Evolutionary conservation across 2,329 filamentous ascomycete genomes (phyloP).

Genomic region (Monilinia fructigena): DNA sequence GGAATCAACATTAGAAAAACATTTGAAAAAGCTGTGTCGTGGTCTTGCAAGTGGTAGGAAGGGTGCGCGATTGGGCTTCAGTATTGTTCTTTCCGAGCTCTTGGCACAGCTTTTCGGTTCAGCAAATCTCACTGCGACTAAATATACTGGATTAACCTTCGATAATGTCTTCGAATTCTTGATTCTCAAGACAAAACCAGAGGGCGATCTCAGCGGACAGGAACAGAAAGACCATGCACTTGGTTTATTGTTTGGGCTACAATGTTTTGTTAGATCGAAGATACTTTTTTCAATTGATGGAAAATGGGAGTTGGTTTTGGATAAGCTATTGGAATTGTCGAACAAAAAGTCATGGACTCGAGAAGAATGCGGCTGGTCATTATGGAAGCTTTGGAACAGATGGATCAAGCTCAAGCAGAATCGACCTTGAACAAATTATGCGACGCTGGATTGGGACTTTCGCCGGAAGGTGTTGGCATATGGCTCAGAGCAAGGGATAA

Average conservation of each 20-base stretch:
- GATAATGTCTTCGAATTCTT: constrained; percentile 54
- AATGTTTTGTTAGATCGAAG: constrained; percentile 78
- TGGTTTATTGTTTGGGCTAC: constrained; percentile 81
- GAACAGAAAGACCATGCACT: constrained; percentile 85
- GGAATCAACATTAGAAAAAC: constrained; percentile 55
- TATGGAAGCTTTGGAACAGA: constrained; percentile 67
- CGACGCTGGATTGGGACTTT: constrained; percentile 67
- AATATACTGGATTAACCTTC: constrained; percentile 58
- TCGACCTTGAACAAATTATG: constrained; percentile 61
- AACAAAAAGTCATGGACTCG: constrained; percentile 85
- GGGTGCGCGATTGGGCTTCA: constrained; percentile 84
- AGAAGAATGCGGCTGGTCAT: constrained; percentile 84
- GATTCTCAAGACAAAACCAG: constrained; percentile 54
- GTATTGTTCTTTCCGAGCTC: constrained; percentile 80
- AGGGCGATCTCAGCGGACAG: constrained; percentile 58
- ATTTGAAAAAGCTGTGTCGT: constrained; percentile 71
- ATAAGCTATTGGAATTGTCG: constrained; percentile 70
- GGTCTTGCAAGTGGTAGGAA: constrained; percentile 89
- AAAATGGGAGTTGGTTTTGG: constrained; percentile 67
- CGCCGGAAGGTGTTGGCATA: constrained; percentile 83
- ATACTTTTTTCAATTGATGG: constrained; percentile 62
- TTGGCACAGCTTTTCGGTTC: constrained; percentile 66
- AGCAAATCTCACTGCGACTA: constrained; percentile 44
- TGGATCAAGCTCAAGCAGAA: constrained; percentile 55
- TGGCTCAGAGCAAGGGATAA: constrained; percentile 71